Evolutionary conservation across 306 rosid genomes (phyloP).

Genomic region (Acmispon strigosus): DNA sequence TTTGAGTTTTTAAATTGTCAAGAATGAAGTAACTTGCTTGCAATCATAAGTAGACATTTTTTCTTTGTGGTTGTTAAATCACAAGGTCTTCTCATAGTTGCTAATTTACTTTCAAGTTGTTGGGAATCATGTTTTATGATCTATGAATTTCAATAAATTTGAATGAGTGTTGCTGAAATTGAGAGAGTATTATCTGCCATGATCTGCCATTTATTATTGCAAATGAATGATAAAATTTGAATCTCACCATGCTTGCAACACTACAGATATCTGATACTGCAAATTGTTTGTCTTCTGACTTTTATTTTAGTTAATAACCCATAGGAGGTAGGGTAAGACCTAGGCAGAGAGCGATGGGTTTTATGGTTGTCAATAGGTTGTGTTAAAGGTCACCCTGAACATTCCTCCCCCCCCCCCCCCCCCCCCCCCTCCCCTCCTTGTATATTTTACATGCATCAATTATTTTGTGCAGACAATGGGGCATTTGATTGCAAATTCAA

Average conservation of each 20-base stretch:
- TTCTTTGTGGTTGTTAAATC: background rate
- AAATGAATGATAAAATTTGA: background rate
- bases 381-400: slow-evolving; percentile 51
- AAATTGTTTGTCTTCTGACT: background rate
- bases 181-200: background rate
- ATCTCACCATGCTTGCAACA: background rate
- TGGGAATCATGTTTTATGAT: background rate
- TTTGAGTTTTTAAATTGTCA: background rate
- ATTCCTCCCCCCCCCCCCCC: background rate
- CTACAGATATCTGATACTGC: background rate
- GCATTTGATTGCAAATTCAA: background rate
- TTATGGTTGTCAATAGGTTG: slow-evolving; percentile 36
- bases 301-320: background rate
- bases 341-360: background rate
- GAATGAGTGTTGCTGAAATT: background rate
- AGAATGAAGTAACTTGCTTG: background rate
- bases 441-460: background rate
- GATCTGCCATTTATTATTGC: background rate
- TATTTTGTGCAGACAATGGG: background rate
- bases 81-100: background rate
- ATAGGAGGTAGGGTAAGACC: slow-evolving; percentile 47
- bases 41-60: background rate
- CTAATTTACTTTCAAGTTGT: background rate
- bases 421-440: background rate
- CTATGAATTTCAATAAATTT: background rate